Conservation (phyloP, 768 basidiomycete species). For the Agrocybe pediades region DNA sequence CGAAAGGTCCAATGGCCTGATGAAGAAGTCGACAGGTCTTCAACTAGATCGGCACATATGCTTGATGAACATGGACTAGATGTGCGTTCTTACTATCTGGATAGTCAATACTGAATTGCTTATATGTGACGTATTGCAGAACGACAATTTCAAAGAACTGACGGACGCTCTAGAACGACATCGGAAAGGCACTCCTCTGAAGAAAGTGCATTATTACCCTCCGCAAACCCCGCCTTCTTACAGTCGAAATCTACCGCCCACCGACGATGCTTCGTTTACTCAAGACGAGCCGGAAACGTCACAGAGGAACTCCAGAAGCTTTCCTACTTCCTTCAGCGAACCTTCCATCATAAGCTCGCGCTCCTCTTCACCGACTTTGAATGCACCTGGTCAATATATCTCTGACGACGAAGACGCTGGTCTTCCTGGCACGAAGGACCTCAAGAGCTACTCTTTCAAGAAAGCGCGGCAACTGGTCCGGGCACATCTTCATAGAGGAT, state of each 20-base stretch:
- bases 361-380: conserved; percentile 27
- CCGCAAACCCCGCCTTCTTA: conserved; percentile 19
- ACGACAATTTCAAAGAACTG: conserved; percentile 45
- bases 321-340: conserved; percentile 1
- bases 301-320: too few relatives aligned
- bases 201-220: conserved; percentile 31
- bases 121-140: conserved; percentile 20
- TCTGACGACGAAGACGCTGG: conserved; percentile 67
- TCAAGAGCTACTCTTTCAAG: conserved; percentile 23
- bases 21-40: conserved; percentile 9
- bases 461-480: conserved; percentile 39
- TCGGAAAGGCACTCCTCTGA: conserved; percentile 25
- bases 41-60: conserved; percentile 30
- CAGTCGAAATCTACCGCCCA: neutral
- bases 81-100: conserved; percentile 35
- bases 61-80: conserved; percentile 58
- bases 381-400: conserved; percentile 58
- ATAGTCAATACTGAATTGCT: neutral
- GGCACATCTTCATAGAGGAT: conserved; percentile 6
- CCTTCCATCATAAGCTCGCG: conserved; percentile 18
- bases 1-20: conserved; percentile 57
- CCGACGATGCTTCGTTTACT: too few relatives aligned
- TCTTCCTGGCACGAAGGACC: conserved; percentile 40
- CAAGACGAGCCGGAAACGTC: neutral
- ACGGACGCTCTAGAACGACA: conserved; percentile 55